A percentile compares a stretch with the other conserved stretches of the same genome.
phyloP scores from a whole-genome alignment of 306 rosid species.

The Vigna mungo region DNA sequence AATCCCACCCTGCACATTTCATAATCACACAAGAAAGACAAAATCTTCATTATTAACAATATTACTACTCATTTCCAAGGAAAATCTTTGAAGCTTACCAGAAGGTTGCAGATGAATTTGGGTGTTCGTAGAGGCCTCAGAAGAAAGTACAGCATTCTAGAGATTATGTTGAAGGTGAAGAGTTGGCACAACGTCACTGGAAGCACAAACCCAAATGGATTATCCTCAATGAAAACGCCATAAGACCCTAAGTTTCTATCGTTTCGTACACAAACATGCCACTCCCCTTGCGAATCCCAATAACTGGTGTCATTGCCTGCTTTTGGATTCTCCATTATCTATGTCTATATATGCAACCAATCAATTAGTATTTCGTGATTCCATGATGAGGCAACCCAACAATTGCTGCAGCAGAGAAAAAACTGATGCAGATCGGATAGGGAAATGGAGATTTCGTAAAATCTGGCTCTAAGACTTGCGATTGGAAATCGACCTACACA shows the following conservation, averaged over 20 bases:
- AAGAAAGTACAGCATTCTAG: constrained; percentile 44
- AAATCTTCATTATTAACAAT: too few species aligned
- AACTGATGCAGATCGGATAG: too few species aligned
- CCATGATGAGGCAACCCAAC: constrained; percentile 29
- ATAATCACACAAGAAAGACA: too few species aligned
- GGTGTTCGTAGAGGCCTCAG: constrained; percentile 66
- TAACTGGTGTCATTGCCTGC: not conserved
- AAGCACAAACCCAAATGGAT: constrained; percentile 47
- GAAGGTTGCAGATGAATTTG: constrained; percentile 54
- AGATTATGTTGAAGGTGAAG: not conserved
- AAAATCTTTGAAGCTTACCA: not conserved
- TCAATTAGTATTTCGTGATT: too few species aligned
- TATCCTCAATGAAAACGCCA: constrained; percentile 51
- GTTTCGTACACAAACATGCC: constrained; percentile 31
- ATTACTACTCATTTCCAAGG: not conserved
- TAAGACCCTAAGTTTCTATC: constrained; percentile 41
- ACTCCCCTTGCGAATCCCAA: not conserved
- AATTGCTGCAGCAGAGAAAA: not conserved
- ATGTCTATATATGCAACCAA: not conserved
- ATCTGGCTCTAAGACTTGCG: not conserved
- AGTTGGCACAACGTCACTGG: constrained; percentile 54
- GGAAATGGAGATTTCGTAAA: not conserved
- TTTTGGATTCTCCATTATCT: not conserved
- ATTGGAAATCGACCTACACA: not conserved
- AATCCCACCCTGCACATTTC: constrained; percentile 52